Evolutionary conservation across 2,329 filamentous ascomycete genomes (phyloP), one percentile per base, ranked within the genome.

Genomic region (Calonectria montana): DNA sequence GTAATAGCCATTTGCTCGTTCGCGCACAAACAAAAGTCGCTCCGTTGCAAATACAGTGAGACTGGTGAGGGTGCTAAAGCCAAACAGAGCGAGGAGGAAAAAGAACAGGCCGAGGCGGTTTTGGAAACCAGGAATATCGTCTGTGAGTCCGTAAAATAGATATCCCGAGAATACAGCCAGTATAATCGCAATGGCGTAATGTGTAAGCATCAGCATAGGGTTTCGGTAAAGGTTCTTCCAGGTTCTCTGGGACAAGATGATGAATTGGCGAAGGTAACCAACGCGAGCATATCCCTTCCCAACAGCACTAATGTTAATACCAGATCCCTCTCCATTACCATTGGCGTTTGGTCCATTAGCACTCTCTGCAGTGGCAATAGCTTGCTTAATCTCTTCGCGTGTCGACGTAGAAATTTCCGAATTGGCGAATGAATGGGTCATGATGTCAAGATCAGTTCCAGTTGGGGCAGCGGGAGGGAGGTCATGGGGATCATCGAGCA

Each of bases 141-240:
- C 95, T 0, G 96, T 98, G 59, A 99, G 88, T 2, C 96, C 97
- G 79, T 98, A 99, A 86, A 98, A 99, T 15, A 99, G 89, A 83
- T 94, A 98, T 4, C 97, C 97, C 2, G 96, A 96, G 70, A 99
- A 93, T 6, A 98, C 96, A 2, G 96, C 97, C 7, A 99, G 90
- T 0, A 98, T 86, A 72, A 99, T 98, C 9, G 97, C 95, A 76
- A 98, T 98, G 43, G 97, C 97, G 81, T 98, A 99, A 84, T 99
- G 97, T 0, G 96, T 98, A 70, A 99, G 90, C 97, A 99, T 99
- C 71, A 99, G 87, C 90, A 98, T 96, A 1, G 97, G 97, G 82
- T 99, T 98, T 69, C 97, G 92, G 86, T 99, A 98, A 8, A 99
- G 88, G 81, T 99, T 99, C 81, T 94, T 95, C 96, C 96, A 99